phyloP scores from a whole-genome alignment of 2,329 filamentous ascomycete species.

The Aureobasidium sp. region DNA sequence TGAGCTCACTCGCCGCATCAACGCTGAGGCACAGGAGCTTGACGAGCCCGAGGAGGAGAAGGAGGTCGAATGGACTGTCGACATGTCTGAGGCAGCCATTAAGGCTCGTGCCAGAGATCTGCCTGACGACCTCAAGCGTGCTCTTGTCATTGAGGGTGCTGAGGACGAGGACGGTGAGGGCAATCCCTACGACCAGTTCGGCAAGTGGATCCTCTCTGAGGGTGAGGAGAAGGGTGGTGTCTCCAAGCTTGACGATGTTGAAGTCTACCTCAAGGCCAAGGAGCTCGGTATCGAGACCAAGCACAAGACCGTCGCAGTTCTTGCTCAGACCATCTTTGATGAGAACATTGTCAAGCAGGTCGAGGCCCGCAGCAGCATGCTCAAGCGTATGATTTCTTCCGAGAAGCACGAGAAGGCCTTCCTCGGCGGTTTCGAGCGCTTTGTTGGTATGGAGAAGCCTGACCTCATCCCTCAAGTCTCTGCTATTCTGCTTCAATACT shows the following conservation, averaged over 20 bases:
- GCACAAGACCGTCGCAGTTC: constrained; percentile 85
- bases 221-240: constrained; percentile 64
- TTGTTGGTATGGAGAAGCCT: constrained; percentile 75
- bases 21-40: constrained; percentile 63
- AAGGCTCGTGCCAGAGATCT: constrained; percentile 89
- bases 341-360: constrained; percentile 86
- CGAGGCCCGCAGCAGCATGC: constrained; percentile 70
- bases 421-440: constrained; percentile 89
- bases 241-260: constrained; percentile 75
- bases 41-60: constrained; percentile 63
- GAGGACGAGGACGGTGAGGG: constrained; percentile 73
- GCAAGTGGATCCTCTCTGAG: constrained; percentile 82
- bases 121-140: constrained; percentile 89
- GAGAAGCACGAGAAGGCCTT: constrained; percentile 95
- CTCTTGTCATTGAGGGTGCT: constrained; percentile 63
- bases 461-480: constrained; percentile 72
- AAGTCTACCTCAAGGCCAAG: constrained; percentile 94
- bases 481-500: constrained; percentile 82
- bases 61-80: constrained; percentile 91
- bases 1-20: constrained; percentile 74
- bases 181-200: constrained; percentile 81
- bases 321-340: constrained; percentile 90
- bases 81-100: constrained; percentile 92
- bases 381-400: constrained; percentile 81
- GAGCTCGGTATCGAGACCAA: constrained; percentile 91